These are phyloP conservation scores for Beauveria sp. DNA, from an alignment of 2,329 filamentous ascomycete genomes.

Conservation along the genomic window DNA sequence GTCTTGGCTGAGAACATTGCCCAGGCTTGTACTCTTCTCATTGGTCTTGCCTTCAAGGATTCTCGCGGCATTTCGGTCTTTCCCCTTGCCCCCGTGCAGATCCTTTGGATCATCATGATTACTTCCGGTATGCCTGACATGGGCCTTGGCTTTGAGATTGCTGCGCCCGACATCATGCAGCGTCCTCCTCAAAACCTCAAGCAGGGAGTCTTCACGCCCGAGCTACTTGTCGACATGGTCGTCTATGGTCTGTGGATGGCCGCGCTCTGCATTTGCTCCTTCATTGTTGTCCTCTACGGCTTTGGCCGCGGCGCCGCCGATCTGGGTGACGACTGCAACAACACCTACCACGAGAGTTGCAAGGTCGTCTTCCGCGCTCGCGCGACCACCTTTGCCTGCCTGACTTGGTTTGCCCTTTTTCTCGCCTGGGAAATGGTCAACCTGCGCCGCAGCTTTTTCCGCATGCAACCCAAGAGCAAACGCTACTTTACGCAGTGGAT, in stretches of 20 bases:
- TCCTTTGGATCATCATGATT: constrained; percentile 74
- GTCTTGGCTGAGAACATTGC: constrained; percentile 62
- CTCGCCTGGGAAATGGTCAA: constrained; percentile 70
- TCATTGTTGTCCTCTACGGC: constrained; percentile 44
- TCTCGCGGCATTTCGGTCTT: constrained; percentile 56
- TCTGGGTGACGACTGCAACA: constrained; percentile 54
- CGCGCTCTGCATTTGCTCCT: constrained; percentile 46
- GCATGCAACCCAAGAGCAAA: constrained; percentile 57
- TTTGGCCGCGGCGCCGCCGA: constrained; percentile 39
- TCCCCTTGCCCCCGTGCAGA: constrained; percentile 64
- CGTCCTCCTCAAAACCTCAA: constrained; percentile 56
- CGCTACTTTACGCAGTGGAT: constrained; percentile 59
- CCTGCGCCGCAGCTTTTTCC: constrained; percentile 63
- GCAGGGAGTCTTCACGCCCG: constrained; percentile 55
- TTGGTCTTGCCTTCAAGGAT: constrained; percentile 66
- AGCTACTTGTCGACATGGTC: constrained; percentile 58
- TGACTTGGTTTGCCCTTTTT: constrained; percentile 69
- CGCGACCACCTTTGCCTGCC: constrained; percentile 62
- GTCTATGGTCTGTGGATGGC: constrained; percentile 63
- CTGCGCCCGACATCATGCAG: constrained; percentile 59
- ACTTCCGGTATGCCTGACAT: constrained; percentile 68
- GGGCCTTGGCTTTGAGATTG: constrained; percentile 65
- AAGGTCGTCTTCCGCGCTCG: constrained; percentile 60
- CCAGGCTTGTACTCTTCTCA: constrained; percentile 58
- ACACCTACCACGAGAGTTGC: constrained; percentile 42